A percentile compares a stretch with the other conserved stretches of the same genome.
These are phyloP conservation scores for Psilocybe cyanescens DNA, from an alignment of 768 basidiomycete genomes.

Conservation along the genomic window DNA sequence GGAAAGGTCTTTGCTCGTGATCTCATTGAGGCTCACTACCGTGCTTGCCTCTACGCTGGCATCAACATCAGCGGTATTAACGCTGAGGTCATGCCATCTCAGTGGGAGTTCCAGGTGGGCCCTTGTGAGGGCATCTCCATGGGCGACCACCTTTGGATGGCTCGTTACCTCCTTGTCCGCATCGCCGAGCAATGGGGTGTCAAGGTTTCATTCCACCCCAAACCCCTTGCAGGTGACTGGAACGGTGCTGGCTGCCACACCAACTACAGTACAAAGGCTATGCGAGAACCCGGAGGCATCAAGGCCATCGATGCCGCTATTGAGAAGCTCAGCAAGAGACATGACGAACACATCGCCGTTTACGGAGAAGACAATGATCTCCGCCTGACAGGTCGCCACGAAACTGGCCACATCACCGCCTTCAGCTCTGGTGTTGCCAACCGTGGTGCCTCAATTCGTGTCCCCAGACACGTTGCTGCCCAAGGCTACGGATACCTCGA, in stretches of 20 bases:
- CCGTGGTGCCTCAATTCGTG: conserved; percentile 96
- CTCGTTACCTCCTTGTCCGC: conserved; percentile 93
- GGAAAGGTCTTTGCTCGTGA: conserved; percentile 99
- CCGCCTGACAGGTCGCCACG: conserved; percentile 94
- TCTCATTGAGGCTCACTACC: conserved; percentile 98
- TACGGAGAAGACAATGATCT: conserved; percentile 99
- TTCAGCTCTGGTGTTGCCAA: conserved; percentile 98
- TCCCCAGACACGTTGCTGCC: conserved; percentile 90
- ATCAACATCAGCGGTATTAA: conserved; percentile 99
- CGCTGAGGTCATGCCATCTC: conserved; percentile 99
- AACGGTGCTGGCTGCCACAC: conserved; percentile 99
- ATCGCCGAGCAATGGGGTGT: conserved; percentile 97
- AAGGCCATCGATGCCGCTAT: conserved; percentile 91
- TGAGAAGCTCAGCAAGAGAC: conserved; percentile 88
- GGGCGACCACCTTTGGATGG: conserved; percentile 99
- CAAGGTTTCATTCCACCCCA: conserved; percentile 99
- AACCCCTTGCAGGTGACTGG: conserved; percentile 97
- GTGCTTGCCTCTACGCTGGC: conserved; percentile 92
- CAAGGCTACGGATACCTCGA: conserved; percentile 96
- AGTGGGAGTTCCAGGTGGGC: conserved; percentile 99
- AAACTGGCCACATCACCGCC: conserved; percentile 90
- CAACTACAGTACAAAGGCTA: conserved; percentile 94
- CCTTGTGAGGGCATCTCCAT: conserved; percentile 97
- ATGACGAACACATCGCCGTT: conserved; percentile 94
- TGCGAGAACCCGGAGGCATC: conserved; percentile 95